A percentile compares a stretch with the other conserved stretches of the same genome.
These are phyloP conservation scores for Curvularia spicifera DNA, from an alignment of 2,329 filamentous ascomycete genomes.

Conservation along the genomic window DNA sequence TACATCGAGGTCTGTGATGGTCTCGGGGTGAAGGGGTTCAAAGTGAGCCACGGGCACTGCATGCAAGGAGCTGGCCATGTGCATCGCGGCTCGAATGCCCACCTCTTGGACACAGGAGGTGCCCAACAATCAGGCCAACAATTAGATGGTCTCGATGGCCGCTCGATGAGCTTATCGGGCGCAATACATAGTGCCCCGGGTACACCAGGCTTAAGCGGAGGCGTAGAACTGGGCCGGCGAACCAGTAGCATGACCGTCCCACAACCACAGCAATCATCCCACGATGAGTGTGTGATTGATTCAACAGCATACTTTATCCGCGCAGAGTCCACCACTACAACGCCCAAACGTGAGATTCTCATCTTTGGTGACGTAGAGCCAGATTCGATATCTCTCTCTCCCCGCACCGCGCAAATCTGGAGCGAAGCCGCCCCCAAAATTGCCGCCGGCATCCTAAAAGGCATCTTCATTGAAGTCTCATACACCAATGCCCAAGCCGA, in stretches of 20 bases:
- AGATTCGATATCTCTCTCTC: conserved; percentile 80
- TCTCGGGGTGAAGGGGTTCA: conserved; percentile 84
- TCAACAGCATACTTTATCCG: conserved; percentile 94
- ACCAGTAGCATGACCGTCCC: conserved; percentile 21
- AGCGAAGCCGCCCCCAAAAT: conserved; percentile 87
- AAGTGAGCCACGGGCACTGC: conserved; percentile 88
- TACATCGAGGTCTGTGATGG: conserved; percentile 90
- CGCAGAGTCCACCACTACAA: conserved; percentile 59
- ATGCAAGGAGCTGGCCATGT: conserved; percentile 64
- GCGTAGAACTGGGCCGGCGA: conserved; percentile 28
- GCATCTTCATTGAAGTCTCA: conserved; percentile 94
- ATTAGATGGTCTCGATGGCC: conserved; percentile 35
- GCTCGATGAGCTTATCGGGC: conserved; percentile 46
- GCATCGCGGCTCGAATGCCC: conserved; percentile 54
- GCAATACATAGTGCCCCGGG: conserved; percentile 45
- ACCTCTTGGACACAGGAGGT: conserved; percentile 47
- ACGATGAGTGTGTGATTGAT: conserved; percentile 72
- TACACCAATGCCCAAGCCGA: conserved; percentile 83
- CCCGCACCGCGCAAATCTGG: conserved; percentile 85
- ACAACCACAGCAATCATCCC: conserved; percentile 27
- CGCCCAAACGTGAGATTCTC: conserved; percentile 69
- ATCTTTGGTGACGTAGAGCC: conserved; percentile 97
- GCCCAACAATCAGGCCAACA: conserved; percentile 29
- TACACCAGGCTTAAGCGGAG: conserved; percentile 39
- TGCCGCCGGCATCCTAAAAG: conserved; percentile 71